Conservation (phyloP, 768 basidiomycete species). For the Boletus bicolor region DNA sequence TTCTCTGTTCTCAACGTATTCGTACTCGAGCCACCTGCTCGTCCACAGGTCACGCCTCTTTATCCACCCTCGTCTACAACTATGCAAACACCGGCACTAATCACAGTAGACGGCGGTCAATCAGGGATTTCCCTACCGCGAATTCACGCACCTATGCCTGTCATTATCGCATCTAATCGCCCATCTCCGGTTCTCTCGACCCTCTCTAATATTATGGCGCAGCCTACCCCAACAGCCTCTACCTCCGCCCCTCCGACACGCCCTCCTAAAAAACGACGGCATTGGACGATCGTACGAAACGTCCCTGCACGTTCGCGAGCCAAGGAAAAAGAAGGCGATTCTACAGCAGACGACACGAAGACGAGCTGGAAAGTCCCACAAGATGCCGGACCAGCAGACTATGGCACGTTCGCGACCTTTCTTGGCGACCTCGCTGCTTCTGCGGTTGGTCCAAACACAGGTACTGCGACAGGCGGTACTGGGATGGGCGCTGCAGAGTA, state of each 20-base stretch:
- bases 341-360: slow-evolving; percentile 26
- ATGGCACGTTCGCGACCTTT: slow-evolving; percentile 57
- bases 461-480: background rate
- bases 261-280: slow-evolving; percentile 39
- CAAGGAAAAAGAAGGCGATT: slow-evolving; percentile 52
- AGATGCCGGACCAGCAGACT: slow-evolving; percentile 55
- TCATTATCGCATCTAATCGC: slow-evolving; percentile 25
- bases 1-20: slow-evolving; percentile 64
- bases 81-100: slow-evolving; percentile 1
- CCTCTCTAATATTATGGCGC: background rate
- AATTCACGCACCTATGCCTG: slow-evolving; percentile 25
- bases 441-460: slow-evolving; percentile 21
- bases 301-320: slow-evolving; percentile 44
- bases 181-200: slow-evolving; percentile 18
- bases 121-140: slow-evolving; percentile 2
- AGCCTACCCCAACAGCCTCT: background rate
- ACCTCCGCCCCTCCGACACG: background rate
- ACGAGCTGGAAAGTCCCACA: slow-evolving; percentile 49
- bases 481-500: slow-evolving; percentile 2
- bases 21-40: slow-evolving; percentile 54
- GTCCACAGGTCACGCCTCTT: slow-evolving; percentile 57
- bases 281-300: slow-evolving; percentile 62
- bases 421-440: slow-evolving; percentile 41
- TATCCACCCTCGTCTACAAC: slow-evolving; percentile 41
- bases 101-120: background rate